Evolutionary conservation across 2,329 filamentous ascomycete species (phyloP).

Genomic region (Exophiala viscosa): DNA sequence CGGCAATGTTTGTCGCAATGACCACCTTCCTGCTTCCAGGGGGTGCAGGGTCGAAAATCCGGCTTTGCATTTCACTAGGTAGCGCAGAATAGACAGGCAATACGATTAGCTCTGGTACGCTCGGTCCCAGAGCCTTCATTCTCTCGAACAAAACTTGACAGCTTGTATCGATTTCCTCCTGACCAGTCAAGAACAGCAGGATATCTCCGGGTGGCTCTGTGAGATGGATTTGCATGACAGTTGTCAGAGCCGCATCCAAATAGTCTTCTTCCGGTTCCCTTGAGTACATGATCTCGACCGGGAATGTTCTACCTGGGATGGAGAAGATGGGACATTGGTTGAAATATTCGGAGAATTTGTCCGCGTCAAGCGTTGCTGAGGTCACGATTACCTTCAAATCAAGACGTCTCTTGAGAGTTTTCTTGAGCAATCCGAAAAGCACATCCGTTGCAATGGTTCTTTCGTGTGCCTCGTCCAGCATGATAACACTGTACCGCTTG

Average conservation of each 20-base stretch:
- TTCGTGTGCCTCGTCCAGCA: constrained; percentile 97
- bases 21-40: constrained; percentile 86
- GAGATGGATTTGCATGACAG: constrained; percentile 96
- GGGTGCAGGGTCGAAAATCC: constrained; percentile 90
- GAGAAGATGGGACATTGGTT: constrained; percentile 95
- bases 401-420: constrained; percentile 77
- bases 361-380: constrained; percentile 90
- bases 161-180: constrained; percentile 94
- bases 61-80: constrained; percentile 87
- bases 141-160: constrained; percentile 91
- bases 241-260: constrained; percentile 86
- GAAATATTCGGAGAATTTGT: constrained; percentile 96
- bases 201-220: constrained; percentile 92
- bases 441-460: constrained; percentile 95
- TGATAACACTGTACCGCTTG: constrained; percentile 88
- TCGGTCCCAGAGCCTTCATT: constrained; percentile 90
- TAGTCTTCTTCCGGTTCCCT: constrained; percentile 95
- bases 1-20: constrained; percentile 96
- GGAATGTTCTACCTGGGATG: constrained; percentile 90
- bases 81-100: constrained; percentile 94
- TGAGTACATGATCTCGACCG: constrained; percentile 93
- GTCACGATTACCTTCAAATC: constrained; percentile 96
- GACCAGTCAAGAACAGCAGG: constrained; percentile 91
- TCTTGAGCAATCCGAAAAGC: constrained; percentile 88
- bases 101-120: constrained; percentile 86